Evolutionary conservation across 2,329 filamentous ascomycete species (phyloP).

Genomic region (Capronia americana): DNA sequence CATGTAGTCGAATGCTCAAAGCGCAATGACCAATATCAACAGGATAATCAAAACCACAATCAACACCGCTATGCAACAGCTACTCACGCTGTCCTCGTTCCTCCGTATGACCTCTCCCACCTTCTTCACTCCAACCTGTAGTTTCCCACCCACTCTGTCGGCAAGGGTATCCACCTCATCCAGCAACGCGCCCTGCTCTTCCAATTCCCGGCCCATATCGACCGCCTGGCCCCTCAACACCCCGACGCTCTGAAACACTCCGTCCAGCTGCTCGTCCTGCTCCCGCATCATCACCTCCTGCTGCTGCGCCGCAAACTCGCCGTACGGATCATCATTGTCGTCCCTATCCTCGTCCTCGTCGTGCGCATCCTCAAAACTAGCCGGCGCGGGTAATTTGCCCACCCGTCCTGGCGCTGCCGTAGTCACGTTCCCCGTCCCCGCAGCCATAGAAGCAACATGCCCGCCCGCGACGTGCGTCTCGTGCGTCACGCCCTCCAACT

Average conservation of each 20-base stretch:
- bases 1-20: background rate
- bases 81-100: constrained; percentile 74
- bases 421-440: too few species aligned
- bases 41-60: constrained; percentile 67
- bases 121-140: constrained; percentile 86
- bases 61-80: constrained; percentile 36
- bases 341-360: constrained; percentile 52
- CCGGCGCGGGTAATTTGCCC: constrained; percentile 39
- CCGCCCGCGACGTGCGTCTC: constrained; percentile 43
- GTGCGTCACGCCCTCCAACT: constrained; percentile 66
- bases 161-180: constrained; percentile 83
- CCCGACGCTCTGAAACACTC: constrained; percentile 90
- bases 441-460: background rate
- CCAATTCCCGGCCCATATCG: constrained; percentile 94
- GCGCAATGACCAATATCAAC: constrained; percentile 75
- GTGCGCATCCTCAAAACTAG: constrained; percentile 25
- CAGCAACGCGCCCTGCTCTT: constrained; percentile 90
- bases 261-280: constrained; percentile 91
- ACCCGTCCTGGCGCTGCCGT: too few species aligned
- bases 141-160: constrained; percentile 83
- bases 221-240: constrained; percentile 89
- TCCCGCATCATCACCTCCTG: constrained; percentile 92
- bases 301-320: constrained; percentile 86
- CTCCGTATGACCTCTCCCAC: constrained; percentile 81
- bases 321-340: constrained; percentile 68